A percentile compares a stretch with the other conserved stretches of the same genome.
phyloP scores from a whole-genome alignment of 805 yeast genomes.

The Wickerhamomyces chaumierensis region DNA sequence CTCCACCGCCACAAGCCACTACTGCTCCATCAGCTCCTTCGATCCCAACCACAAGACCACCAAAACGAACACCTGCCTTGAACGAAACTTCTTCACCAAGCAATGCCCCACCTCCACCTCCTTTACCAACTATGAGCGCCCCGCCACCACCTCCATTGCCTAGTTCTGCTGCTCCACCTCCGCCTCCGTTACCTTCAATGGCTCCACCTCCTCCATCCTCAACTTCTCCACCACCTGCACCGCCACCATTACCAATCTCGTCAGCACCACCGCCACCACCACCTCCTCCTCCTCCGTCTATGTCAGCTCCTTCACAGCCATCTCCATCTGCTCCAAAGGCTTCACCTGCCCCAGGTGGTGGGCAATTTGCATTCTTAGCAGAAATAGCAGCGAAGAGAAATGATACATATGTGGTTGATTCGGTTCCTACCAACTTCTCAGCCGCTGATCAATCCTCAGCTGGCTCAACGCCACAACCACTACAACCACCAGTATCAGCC shows the following conservation, averaged over 20 bases:
- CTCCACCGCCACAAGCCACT: too few relatives aligned
- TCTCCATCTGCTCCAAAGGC: constrained; percentile 9
- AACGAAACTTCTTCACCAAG: too few relatives aligned
- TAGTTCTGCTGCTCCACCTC: not conserved
- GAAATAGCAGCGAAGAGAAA: constrained; percentile 46
- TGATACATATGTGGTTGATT: constrained; percentile 38
- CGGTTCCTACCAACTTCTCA: constrained; percentile 16
- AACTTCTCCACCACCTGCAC: constrained; percentile 15
- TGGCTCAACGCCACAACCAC: constrained; percentile 7
- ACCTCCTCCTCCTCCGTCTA: constrained; percentile 11
- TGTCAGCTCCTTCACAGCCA: constrained; percentile 22
- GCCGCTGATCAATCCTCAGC: constrained; percentile 13
- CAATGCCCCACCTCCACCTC: too few relatives aligned
- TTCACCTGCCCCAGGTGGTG: constrained; percentile 20
- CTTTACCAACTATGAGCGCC: too few relatives aligned
- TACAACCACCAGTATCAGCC: constrained; percentile 13
- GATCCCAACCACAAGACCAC: constrained; percentile 1
- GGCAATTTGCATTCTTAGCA: constrained; percentile 45
- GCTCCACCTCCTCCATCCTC: too few relatives aligned
- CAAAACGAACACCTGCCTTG: too few relatives aligned
- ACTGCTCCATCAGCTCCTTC: constrained; percentile 10
- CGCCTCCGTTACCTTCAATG: constrained; percentile 4
- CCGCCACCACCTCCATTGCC: not conserved
- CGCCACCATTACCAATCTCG: constrained; percentile 3
- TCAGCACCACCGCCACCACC: constrained; percentile 15